Conservation (phyloP, 2,329 filamentous ascomycete species). For the Proliferodiscus dingleyae region DNA sequence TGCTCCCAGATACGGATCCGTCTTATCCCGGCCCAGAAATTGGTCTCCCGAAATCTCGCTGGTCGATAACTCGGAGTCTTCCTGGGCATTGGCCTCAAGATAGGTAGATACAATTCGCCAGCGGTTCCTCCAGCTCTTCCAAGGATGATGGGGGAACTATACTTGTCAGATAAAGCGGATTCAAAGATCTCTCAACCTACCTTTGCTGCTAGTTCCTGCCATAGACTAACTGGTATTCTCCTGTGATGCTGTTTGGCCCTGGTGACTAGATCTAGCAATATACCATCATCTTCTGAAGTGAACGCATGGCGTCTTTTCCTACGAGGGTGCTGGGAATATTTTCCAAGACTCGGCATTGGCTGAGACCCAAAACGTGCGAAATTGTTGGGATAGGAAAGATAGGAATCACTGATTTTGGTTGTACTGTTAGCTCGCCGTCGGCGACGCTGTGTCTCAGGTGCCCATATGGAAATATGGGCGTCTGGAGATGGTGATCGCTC, state of each 20-base stretch:
- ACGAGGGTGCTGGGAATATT: constrained; percentile 12
- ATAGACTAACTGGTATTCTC: constrained; percentile 11
- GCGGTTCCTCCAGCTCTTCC: constrained; percentile 12
- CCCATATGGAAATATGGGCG: constrained; percentile 27
- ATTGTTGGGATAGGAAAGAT: neutral
- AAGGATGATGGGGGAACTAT: constrained; percentile 21
- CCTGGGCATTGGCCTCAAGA: constrained; percentile 5
- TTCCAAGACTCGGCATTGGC: constrained; percentile 1
- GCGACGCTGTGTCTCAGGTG: constrained; percentile 12
- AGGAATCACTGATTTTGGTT: neutral
- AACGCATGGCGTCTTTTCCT: constrained; percentile 1
- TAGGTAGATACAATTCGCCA: constrained; percentile 17
- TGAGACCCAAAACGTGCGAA: neutral
- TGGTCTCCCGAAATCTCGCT: neutral
- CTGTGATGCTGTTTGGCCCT: constrained; percentile 7
- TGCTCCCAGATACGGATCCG: neutral
- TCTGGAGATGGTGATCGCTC: constrained; percentile 25
- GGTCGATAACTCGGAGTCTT: constrained; percentile 9
- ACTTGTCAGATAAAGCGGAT: constrained; percentile 7
- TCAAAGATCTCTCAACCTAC: constrained; percentile 11
- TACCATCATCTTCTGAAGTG: constrained; percentile 21
- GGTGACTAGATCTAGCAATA: constrained; percentile 22
- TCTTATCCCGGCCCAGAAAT: neutral
- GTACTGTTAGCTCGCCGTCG: neutral
- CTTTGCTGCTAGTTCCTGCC: constrained; percentile 20